A percentile compares a stretch with the other conserved stretches of the same genome.
Evolutionary conservation across 1,139 yeast genomes (phyloP).

Genomic region (Saccharomycopsis hybrid): DNA sequence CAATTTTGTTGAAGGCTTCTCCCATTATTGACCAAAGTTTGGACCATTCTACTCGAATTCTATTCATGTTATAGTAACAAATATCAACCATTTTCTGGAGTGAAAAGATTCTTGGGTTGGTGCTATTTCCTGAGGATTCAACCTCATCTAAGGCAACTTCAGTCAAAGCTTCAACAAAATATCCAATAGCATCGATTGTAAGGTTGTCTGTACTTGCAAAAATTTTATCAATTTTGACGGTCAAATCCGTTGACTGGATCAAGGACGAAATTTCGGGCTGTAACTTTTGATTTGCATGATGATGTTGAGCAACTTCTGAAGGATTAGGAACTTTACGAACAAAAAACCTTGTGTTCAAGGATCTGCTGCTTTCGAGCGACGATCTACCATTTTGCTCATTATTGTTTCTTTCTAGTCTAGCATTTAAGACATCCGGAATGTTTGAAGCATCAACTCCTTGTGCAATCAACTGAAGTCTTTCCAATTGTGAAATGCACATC

Average conservation of each 20-base stretch:
- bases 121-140: slow-evolving; percentile 75
- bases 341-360: slow-evolving; percentile 28
- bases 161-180: slow-evolving; percentile 80
- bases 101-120: slow-evolving; percentile 85
- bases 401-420: slow-evolving; percentile 45
- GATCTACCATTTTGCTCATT: slow-evolving; percentile 30
- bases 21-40: slow-evolving; percentile 95
- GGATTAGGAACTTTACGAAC: slow-evolving; percentile 41
- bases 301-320: slow-evolving; percentile 42
- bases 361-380: slow-evolving; percentile 48
- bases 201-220: slow-evolving; percentile 78
- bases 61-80: slow-evolving; percentile 93
- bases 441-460: slow-evolving; percentile 82
- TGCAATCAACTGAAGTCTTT: slow-evolving; percentile 80
- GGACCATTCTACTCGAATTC: slow-evolving; percentile 96
- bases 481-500: slow-evolving; percentile 81
- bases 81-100: slow-evolving; percentile 94
- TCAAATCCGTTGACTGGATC: slow-evolving; percentile 68
- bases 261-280: slow-evolving; percentile 51
- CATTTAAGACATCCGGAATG: slow-evolving; percentile 80
- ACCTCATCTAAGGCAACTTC: slow-evolving; percentile 89
- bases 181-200: slow-evolving; percentile 77
- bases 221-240: slow-evolving; percentile 79
- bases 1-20: slow-evolving; percentile 77
- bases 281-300: slow-evolving; percentile 44